A percentile compares a stretch with the other conserved stretches of the same genome.
These are phyloP conservation scores for Vanilla planifolia DNA, from an alignment of 106 monocot species.

Conservation along the genomic window DNA sequence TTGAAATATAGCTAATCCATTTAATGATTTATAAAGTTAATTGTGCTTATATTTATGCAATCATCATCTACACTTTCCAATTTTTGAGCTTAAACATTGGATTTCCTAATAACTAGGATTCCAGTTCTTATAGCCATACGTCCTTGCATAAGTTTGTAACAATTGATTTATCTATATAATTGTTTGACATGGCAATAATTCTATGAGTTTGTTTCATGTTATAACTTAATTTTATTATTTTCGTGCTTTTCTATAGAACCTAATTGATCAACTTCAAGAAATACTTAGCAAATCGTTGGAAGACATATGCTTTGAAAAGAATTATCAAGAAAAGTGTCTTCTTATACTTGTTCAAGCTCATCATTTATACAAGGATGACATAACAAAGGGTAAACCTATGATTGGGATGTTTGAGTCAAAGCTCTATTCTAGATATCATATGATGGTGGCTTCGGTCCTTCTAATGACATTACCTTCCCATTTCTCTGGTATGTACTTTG, in stretches of 20 bases:
- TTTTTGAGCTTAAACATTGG: no score
- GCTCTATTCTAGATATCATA: slow-evolving; percentile 55
- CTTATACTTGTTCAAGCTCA: slow-evolving; percentile 41
- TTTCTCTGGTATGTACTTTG: slow-evolving; percentile 42
- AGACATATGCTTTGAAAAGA: slow-evolving; percentile 56
- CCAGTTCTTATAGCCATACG: no score
- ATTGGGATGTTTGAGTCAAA: slow-evolving; percentile 18
- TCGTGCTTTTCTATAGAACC: slow-evolving; percentile 21
- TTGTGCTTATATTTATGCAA: no score
- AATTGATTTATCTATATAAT: no score
- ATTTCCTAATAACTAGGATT: no score
- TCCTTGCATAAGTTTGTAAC: no score
- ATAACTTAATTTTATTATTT: no score
- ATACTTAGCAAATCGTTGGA: slow-evolving; percentile 48
- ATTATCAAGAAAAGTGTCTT: slow-evolving; percentile 55
- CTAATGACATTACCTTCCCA: slow-evolving; percentile 65
- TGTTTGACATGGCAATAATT: no score
- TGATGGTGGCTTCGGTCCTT: slow-evolving; percentile 90
- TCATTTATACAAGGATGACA: slow-evolving; percentile 30
- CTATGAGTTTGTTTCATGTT: no score
- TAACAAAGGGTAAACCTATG: slow-evolving; percentile 15
- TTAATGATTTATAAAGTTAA: no score
- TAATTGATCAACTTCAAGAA: slow-evolving; percentile 43
- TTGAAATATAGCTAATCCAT: no score
- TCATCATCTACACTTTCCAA: no score